Evolutionary conservation across 305 asterid genomes (phyloP).

Genomic region (Rubia balearica): DNA sequence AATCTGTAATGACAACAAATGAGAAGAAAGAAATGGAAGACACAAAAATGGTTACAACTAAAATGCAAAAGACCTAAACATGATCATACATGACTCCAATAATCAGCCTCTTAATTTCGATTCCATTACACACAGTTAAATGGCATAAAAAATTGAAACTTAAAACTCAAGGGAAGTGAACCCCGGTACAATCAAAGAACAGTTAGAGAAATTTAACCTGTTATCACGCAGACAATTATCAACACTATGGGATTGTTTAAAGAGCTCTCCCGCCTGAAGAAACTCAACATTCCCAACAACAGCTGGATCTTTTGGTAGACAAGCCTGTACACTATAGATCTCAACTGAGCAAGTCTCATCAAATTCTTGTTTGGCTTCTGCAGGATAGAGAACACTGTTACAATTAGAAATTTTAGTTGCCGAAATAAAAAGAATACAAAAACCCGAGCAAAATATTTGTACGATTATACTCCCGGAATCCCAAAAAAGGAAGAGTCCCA

Average conservation of each 20-base stretch:
- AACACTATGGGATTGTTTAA: conserved; percentile 45
- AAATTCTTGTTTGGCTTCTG: conserved; percentile 77
- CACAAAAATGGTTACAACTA: not conserved
- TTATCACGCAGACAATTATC: conserved; percentile 79
- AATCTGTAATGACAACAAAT: conserved; percentile 35
- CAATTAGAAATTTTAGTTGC: not conserved
- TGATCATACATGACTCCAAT: not conserved
- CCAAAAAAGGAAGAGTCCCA: not conserved
- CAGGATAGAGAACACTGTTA: conserved; percentile 12
- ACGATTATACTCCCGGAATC: not conserved
- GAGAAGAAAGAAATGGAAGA: not conserved
- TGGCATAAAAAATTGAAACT: not conserved
- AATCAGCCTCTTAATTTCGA: not conserved
- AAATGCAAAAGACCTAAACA: not conserved
- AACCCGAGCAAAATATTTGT: not conserved
- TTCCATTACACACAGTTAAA: not conserved
- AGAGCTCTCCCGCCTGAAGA: conserved; percentile 80
- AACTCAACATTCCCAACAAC: conserved; percentile 89
- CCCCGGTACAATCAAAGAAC: not conserved
- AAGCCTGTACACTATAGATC: conserved; percentile 81
- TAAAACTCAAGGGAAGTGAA: conserved; percentile 1
- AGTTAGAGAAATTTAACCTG: conserved; percentile 32
- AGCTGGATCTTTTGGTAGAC: conserved; percentile 89
- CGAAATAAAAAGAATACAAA: not conserved
- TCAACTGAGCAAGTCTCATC: conserved; percentile 63